Base-by-base conservation (phyloP, 2,329 filamentous ascomycete species). In the Incumbomyces delicatus region DNA sequence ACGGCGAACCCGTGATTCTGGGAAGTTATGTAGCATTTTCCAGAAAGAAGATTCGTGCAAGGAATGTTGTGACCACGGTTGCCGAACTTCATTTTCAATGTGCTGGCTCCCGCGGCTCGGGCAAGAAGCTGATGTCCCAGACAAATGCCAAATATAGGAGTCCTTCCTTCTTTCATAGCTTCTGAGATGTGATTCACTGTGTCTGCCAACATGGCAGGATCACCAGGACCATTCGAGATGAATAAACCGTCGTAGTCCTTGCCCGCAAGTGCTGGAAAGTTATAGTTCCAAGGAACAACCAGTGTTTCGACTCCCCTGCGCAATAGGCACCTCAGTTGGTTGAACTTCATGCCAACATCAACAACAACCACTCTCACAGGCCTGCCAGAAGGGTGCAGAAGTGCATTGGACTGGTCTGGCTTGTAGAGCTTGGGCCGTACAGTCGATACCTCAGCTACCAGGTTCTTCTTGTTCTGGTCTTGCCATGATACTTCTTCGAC, bases 11-110 rank as follows among this genome's bases (percentile, higher is more conserved):
- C 92, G 66, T 98, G 92, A 68, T 98, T 98, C 68, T 98, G 92
- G 8, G 92, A 96, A 34, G 92, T 98, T 63, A 98, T 98, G 70
- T 98, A 90, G 66, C 92, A 98, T 70, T 88, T 88, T 58, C 92
- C 92, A 37, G 90, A 94, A 56, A 96, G 74, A 77, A 95, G 78
- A 70, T 85, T 95, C 10, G 90, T 96, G 74, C 89, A 95, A 37
- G 92, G 92, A 61, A 98, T 96, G 71, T 98, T 98, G 74, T 94
- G 87, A 36, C 90, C 92, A 61, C 92, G 87, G 72, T 98, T 98
- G 71, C 92, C 92, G 61, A 95, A 98, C 76, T 96, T 96, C 87
- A 98, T 94, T 76, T 98, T 98, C 60, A 77, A 68, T 0, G 92
- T 96, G 39, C 75, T 75, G 39, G 89, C 90, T 46, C 90, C 90